A percentile compares a stretch with the other conserved stretches of the same genome.
Conservation (phyloP, 352 stramenopile species). For the Phytophthora sp. region DNA sequence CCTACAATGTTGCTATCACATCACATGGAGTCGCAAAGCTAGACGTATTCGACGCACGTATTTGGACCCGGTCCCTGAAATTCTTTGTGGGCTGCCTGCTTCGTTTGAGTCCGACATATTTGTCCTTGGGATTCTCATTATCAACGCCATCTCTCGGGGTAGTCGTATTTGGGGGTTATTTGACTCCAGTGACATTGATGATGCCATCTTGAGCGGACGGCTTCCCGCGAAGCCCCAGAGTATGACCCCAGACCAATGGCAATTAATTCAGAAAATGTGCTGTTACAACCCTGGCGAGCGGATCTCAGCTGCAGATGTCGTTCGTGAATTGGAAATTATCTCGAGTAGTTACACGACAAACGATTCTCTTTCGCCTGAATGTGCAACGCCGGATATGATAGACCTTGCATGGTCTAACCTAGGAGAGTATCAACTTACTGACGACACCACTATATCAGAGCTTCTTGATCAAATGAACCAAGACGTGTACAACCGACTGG, state of each 20-base stretch:
- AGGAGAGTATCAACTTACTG: not conserved
- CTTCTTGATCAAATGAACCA: not conserved
- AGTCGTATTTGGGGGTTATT: too few species aligned
- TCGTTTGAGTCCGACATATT: slow-evolving; percentile 15
- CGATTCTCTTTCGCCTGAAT: not conserved
- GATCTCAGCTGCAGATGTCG: not conserved
- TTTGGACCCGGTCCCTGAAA: slow-evolving; percentile 7
- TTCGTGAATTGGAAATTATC: slow-evolving; percentile 8
- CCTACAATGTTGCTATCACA: slow-evolving; percentile 16
- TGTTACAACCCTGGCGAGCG: not conserved
- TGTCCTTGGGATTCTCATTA: too few species aligned
- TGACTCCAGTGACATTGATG: too few species aligned
- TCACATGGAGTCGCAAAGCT: slow-evolving; percentile 17
- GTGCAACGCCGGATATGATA: too few species aligned
- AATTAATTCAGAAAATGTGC: slow-evolving; percentile 4
- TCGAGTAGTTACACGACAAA: not conserved
- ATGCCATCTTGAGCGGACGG: not conserved
- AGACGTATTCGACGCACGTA: too few species aligned
- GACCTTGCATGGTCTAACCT: not conserved
- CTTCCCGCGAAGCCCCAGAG: not conserved
- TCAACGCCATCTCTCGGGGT: too few species aligned
- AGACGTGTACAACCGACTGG: slow-evolving; percentile 1
- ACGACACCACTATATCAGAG: not conserved
- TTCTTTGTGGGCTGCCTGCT: slow-evolving; percentile 2
- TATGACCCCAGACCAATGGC: not conserved